Conservation (phyloP, 495 filamentous ascomycete genomes). For the Hyaloscypha bicolor region DNA sequence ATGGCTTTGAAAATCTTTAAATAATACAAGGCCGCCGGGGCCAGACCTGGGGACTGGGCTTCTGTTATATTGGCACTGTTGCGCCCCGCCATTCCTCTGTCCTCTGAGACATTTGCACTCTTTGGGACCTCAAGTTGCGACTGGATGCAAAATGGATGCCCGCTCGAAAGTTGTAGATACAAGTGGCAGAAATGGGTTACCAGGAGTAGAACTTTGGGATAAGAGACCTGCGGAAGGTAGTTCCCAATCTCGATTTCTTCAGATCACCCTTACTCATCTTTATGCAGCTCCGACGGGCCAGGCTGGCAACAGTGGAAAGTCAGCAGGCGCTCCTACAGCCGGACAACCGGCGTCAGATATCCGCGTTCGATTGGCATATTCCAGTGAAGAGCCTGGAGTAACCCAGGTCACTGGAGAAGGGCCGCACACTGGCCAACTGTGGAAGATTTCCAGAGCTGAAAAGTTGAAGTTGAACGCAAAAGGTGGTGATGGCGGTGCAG, state of each 20-base stretch:
- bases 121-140: too few relatives aligned
- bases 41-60: background rate
- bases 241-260: background rate
- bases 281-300: background rate
- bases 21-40: too few relatives aligned
- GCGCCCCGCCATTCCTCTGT: background rate
- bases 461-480: constrained; percentile 34
- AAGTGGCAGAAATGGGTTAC: constrained; percentile 4
- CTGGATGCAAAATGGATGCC: constrained; percentile 4
- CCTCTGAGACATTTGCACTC: background rate
- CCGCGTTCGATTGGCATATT: constrained; percentile 23
- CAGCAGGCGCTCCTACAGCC: constrained; percentile 12
- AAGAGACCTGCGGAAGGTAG: constrained; percentile 8
- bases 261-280: background rate
- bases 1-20: background rate
- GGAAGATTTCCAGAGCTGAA: constrained; percentile 34
- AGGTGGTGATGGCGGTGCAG: constrained; percentile 40
- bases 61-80: background rate
- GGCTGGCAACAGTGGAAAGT: background rate
- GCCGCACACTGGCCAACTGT: constrained; percentile 28
- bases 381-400: constrained; percentile 15
- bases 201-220: constrained; percentile 2
- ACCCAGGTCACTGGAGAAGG: constrained; percentile 29
- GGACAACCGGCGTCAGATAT: constrained; percentile 14
- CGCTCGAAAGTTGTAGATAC: constrained; percentile 8